A percentile compares a stretch with the other conserved stretches of the same genome.
Evolutionary conservation across 495 filamentous ascomycete species (phyloP).

Genomic region (Neurospora sp.): DNA sequence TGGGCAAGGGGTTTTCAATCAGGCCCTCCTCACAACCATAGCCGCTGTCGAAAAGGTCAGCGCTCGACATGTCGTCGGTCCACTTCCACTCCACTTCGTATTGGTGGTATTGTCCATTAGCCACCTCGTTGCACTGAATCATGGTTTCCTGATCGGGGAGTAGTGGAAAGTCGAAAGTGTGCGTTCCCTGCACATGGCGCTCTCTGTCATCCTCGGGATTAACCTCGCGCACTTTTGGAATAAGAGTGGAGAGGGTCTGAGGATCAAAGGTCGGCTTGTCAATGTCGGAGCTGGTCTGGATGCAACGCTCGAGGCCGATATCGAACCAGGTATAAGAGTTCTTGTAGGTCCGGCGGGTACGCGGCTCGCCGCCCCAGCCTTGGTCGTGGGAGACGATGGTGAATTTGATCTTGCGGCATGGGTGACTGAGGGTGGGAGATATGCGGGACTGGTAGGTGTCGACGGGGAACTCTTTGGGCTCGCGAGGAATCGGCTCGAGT

Average conservation of each 20-base stretch:
- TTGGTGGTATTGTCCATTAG: conserved; percentile 20
- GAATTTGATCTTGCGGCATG: conserved; percentile 53
- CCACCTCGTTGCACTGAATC: conserved; percentile 46
- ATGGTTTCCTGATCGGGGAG: conserved; percentile 26
- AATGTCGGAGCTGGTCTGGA: conserved; percentile 1
- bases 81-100: conserved; percentile 49
- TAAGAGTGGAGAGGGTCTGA: not conserved
- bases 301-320: conserved; percentile 40
- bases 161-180: conserved; percentile 29
- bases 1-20: conserved; percentile 31
- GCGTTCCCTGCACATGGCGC: not conserved
- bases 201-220: conserved; percentile 3
- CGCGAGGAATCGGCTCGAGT: conserved; percentile 2
- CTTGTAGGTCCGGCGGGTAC: conserved; percentile 37
- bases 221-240: conserved; percentile 11
- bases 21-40: not conserved
- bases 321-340: conserved; percentile 66
- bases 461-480: conserved; percentile 17
- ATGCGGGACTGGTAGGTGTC: conserved; percentile 23
- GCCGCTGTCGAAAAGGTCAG: not conserved
- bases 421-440: conserved; percentile 26
- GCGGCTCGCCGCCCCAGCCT: conserved; percentile 40
- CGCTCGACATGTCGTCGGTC: conserved; percentile 35
- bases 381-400: conserved; percentile 57
- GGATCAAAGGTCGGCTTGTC: not conserved